Conservation (phyloP, 495 filamentous ascomycete genomes). For the Podospora pseudocomata region DNA sequence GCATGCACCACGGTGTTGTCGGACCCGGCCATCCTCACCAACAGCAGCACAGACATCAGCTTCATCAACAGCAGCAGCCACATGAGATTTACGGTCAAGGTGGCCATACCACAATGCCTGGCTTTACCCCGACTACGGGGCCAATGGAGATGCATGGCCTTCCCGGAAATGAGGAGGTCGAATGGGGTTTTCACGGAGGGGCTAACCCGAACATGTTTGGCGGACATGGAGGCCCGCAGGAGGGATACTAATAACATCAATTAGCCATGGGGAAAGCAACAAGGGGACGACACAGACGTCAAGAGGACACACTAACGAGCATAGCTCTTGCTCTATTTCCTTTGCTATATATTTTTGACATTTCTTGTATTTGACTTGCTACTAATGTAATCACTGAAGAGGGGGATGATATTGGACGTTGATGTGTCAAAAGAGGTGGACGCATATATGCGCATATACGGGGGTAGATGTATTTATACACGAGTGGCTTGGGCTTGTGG, state of each 20-base stretch:
- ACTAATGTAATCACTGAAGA: not conserved
- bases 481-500: not conserved
- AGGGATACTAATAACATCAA: constrained; percentile 17
- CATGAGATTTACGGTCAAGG: not conserved
- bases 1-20: constrained; percentile 12
- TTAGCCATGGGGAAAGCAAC: not conserved
- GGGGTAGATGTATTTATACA: not conserved
- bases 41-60: constrained; percentile 12
- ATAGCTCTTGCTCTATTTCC: not conserved
- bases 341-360: not conserved
- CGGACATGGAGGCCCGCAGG: constrained; percentile 21
- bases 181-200: constrained; percentile 19
- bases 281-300: not conserved
- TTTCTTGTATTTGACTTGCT: not conserved
- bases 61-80: not conserved
- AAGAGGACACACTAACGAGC: not conserved
- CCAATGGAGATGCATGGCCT: constrained; percentile 13
- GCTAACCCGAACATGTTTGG: constrained; percentile 20
- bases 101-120: not conserved
- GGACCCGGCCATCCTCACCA: not conserved
- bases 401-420: not conserved
- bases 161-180: constrained; percentile 9
- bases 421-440: not conserved
- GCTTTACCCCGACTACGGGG: constrained; percentile 13
- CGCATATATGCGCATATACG: not conserved